Evolutionary conservation across 2,329 filamentous ascomycete genomes (phyloP).

Genomic region (Exophiala calicioides): DNA sequence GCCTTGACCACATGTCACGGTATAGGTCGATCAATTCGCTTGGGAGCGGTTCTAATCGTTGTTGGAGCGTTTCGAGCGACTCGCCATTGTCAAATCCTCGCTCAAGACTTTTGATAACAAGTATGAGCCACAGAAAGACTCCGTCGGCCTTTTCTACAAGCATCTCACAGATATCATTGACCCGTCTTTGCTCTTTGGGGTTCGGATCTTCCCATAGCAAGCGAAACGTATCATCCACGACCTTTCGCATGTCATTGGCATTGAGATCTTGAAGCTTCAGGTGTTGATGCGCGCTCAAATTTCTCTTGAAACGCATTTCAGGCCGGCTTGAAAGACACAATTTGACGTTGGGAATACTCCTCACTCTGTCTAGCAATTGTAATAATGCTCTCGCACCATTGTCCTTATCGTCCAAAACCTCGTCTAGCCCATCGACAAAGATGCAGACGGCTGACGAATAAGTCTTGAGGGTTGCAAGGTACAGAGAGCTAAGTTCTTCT

Average conservation of each 20-base stretch:
- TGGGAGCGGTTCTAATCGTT: constrained; percentile 6
- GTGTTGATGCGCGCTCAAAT: constrained; percentile 3
- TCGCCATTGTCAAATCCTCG: constrained; percentile 3
- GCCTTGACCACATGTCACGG: constrained; percentile 2
- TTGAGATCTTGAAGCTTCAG: constrained; percentile 14
- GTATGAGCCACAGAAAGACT: constrained; percentile 17
- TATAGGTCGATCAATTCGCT: constrained; percentile 8
- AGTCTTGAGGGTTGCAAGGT: background rate
- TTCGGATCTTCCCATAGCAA: background rate
- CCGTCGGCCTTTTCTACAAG: constrained; percentile 6
- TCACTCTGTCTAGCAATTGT: background rate
- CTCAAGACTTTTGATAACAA: constrained; percentile 5
- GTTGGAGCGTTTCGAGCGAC: background rate
- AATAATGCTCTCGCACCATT: background rate
- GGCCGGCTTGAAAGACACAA: constrained; percentile 15
- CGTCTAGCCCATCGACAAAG: constrained; percentile 16
- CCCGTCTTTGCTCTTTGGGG: too few relatives aligned
- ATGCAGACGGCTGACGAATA: background rate
- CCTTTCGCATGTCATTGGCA: constrained; percentile 6
- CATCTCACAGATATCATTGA: background rate
- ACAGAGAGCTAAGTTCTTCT: constrained; percentile 6
- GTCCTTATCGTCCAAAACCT: constrained; percentile 4
- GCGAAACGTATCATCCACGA: background rate
- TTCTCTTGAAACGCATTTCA: background rate
- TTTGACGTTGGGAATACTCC: background rate